These are phyloP conservation scores for Tympanopsis confertula DNA, from an alignment of 2,329 filamentous ascomycete genomes.

Conservation along the genomic window DNA sequence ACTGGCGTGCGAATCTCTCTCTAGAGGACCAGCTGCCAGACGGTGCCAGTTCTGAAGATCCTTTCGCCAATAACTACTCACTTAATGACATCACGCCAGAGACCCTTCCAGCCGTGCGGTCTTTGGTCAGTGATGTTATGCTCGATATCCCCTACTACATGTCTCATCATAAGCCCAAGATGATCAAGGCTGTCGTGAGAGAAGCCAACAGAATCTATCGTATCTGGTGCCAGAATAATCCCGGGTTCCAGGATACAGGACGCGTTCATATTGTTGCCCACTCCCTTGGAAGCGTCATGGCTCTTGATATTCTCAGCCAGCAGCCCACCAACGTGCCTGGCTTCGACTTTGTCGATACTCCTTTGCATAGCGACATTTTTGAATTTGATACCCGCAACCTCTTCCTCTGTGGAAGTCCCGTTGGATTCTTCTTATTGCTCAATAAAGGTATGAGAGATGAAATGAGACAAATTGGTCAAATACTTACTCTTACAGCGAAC, in stretches of 20 bases:
- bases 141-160: conserved; percentile 62
- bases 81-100: conserved; percentile 57
- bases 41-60: conserved; percentile 19
- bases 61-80: conserved; percentile 40
- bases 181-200: conserved; percentile 52
- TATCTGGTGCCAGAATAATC: conserved; percentile 58
- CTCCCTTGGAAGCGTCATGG: conserved; percentile 57
- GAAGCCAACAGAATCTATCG: conserved; percentile 59
- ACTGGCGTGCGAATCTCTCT: conserved; percentile 53
- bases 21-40: conserved; percentile 42
- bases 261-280: conserved; percentile 57
- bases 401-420: conserved; percentile 54
- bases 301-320: conserved; percentile 54
- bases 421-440: conserved; percentile 54
- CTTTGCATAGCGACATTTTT: conserved; percentile 32
- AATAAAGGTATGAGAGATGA: conserved; percentile 24
- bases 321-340: conserved; percentile 44
- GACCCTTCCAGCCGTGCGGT: conserved; percentile 54
- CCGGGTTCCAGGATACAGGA: conserved; percentile 44
- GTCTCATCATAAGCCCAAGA: conserved; percentile 57
- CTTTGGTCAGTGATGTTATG: conserved; percentile 59
- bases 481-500: not conserved
- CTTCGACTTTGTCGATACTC: not conserved
- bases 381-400: conserved; percentile 55
- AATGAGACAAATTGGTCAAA: not conserved